phyloP scores from a whole-genome alignment of 495 filamentous ascomycete genomes.

The Penicillium steckii region DNA sequence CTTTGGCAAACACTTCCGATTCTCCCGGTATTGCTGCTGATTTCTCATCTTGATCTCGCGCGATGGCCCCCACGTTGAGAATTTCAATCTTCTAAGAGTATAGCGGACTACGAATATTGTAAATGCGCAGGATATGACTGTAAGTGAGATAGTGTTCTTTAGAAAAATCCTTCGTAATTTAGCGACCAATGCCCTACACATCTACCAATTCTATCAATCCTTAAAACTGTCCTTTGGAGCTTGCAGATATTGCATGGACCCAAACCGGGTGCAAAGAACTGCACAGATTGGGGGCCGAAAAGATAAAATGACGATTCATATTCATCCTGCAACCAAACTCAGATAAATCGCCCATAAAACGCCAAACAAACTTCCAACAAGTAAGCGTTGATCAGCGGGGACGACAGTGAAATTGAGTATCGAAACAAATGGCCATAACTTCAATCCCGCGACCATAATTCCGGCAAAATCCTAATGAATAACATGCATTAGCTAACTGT shows the following conservation, averaged over 20 bases:
- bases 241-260: background rate
- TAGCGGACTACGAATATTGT: no score
- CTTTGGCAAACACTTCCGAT: no score
- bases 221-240: no score
- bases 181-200: no score
- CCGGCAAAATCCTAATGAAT: slow-evolving; percentile 66
- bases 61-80: no score
- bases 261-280: background rate
- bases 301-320: background rate
- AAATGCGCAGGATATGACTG: no score
- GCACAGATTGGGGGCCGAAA: background rate
- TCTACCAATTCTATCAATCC: no score
- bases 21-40: no score
- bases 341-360: slow-evolving; percentile 80
- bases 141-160: no score
- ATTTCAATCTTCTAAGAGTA: no score
- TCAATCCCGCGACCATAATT: slow-evolving; percentile 68
- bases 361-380: slow-evolving; percentile 72
- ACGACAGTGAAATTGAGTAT: slow-evolving; percentile 73
- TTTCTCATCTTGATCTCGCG: no score
- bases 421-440: slow-evolving; percentile 79
- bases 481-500: background rate
- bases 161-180: no score
- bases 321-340: slow-evolving; percentile 54
- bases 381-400: slow-evolving; percentile 63